Base-by-base conservation (phyloP, 768 basidiomycete species). In the Lanmaoa rubissima region DNA sequence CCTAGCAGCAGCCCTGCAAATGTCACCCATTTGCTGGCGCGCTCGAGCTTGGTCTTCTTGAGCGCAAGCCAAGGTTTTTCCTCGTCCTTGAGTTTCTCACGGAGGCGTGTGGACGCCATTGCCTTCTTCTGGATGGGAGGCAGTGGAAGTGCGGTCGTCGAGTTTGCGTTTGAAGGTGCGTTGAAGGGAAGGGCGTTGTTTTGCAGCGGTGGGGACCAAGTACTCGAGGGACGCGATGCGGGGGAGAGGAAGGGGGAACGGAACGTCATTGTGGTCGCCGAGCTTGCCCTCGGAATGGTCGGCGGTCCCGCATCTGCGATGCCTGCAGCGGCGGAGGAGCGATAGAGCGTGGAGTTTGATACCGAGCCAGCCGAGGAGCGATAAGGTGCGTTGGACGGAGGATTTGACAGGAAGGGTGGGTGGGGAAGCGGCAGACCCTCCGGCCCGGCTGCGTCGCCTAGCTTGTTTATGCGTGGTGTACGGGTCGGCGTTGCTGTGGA, bases 161-260 rank as follows among this genome's bases (percentile, higher is more conserved):
- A 68, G 55, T 61, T 69, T 35, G 74, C 69, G 24, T 55, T 67
- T 13, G 63, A 69, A 41, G 63, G 70, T 42, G 49, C 69, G 60
- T 58, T 69, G 63, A 58, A 57, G 31, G 58, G 61, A n/a, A 70
- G 49, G 0, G 62, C 61, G 60, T 58, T 61, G 52, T 44, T 28
- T 7, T 78, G 77, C 0, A 78, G 65, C 1, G 85, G 83, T 10
- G 87, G 86, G 0, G 81, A 75, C 87, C 87, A 88, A 0, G 86
- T 61, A 14, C 80, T 76, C 5, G 79, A 72, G 0, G 86, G 86
- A n/a, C 87, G 79, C 1, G 84, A 86, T 1, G 86, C 79, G 0
- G 88, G 88, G 4, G 85, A 81, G 51, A 88, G 81, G 74, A 88
- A 88, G 1, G 88, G 85, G 0, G 81, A 74, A 26, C 88, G 82